Evolutionary conservation across 805 yeast species (phyloP).

Genomic region (Hanseniaspora hatyaiensis): DNA sequence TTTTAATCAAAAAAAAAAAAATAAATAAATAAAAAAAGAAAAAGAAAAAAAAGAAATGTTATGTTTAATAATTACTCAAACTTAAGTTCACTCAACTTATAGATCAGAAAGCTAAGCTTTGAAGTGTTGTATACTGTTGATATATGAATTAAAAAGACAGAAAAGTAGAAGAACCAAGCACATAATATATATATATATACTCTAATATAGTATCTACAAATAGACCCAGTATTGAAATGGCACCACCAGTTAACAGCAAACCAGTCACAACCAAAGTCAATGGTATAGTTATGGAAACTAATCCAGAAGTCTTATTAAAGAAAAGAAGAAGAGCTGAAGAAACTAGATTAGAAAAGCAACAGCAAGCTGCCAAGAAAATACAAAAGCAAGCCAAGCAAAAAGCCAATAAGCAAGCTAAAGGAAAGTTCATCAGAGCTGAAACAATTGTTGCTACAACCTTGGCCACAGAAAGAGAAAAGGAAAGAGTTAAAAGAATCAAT

Average conservation of each 20-base stretch:
- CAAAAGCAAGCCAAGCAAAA: conserved; percentile 37
- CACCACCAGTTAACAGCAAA: conserved; percentile 10
- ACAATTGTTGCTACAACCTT: conserved; percentile 54
- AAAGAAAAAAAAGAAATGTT: too few species aligned
- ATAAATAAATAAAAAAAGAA: too few species aligned
- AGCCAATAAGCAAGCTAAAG: conserved; percentile 33
- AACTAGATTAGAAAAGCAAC: conserved; percentile 61
- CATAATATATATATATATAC: too few species aligned
- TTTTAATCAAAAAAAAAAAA: too few species aligned
- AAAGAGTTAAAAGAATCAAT: conserved; percentile 53
- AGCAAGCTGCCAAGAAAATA: conserved; percentile 43
- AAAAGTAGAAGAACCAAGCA: too few species aligned
- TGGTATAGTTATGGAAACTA: conserved; percentile 36
- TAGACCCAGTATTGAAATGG: conserved; percentile 6
- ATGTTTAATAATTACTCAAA: too few species aligned
- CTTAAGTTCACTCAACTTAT: too few species aligned
- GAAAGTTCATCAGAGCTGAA: conserved; percentile 63
- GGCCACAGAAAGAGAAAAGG: conserved; percentile 55
- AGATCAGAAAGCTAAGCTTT: too few species aligned
- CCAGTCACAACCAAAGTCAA: conserved; percentile 15
- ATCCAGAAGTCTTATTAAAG: conserved; percentile 65
- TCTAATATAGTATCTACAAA: too few species aligned
- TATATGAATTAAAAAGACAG: too few species aligned
- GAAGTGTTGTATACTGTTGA: too few species aligned
- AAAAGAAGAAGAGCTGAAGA: conserved; percentile 72